Evolutionary conservation across 176 grass and related monocot genomes (phyloP).

Genomic region (Carex pumila): DNA sequence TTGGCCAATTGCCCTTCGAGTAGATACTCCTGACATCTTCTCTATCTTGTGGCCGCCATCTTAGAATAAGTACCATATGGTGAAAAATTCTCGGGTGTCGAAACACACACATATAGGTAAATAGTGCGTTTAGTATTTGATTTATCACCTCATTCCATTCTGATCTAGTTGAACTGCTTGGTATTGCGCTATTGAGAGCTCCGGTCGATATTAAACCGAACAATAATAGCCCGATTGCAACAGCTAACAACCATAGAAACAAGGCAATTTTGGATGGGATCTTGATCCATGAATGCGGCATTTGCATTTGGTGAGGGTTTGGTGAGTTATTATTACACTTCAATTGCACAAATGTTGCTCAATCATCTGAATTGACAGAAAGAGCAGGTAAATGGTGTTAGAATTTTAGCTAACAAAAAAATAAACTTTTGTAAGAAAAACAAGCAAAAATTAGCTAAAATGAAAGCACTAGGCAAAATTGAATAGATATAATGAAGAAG

Average conservation of each 20-base stretch:
- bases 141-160: conserved; percentile 76
- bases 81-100: conserved; percentile 78
- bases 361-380: neutral
- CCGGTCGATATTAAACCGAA: conserved; percentile 53
- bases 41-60: conserved; percentile 47
- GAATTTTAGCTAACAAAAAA: neutral
- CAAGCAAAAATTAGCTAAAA: no score
- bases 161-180: conserved; percentile 45
- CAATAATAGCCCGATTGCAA: conserved; percentile 47
- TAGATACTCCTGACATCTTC: conserved; percentile 45
- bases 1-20: conserved; percentile 44
- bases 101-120: conserved; percentile 96
- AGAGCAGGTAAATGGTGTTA: neutral
- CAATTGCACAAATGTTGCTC: neutral
- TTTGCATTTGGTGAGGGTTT: neutral
- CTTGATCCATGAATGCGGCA: conserved; percentile 44
- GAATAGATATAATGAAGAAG: neutral
- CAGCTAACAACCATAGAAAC: conserved; percentile 60
- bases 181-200: conserved; percentile 56
- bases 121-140: conserved; percentile 94
- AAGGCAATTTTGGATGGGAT: conserved; percentile 62
- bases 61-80: conserved; percentile 63
- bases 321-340: neutral
- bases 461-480: neutral
- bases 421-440: neutral